Evolutionary conservation across 75 land plant genomes (phyloP).

Genomic region (Azolla pinnata): DNA sequence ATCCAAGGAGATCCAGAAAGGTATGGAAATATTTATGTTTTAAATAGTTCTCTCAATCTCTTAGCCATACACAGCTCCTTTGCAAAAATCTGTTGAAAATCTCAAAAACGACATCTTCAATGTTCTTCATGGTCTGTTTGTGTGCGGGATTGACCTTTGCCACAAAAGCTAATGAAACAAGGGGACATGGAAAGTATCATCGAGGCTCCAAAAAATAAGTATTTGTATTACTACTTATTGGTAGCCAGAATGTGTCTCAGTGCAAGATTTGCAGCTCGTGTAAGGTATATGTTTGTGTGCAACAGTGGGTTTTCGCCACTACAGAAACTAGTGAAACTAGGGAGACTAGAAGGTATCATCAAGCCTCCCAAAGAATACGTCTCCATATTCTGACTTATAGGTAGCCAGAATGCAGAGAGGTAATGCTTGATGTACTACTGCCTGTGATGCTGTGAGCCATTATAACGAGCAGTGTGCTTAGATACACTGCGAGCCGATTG

Average conservation of each 20-base stretch:
- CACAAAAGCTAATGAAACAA: too few relatives aligned
- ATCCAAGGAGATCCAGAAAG: constrained; percentile 86
- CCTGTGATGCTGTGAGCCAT: not conserved
- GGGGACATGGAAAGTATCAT: too few relatives aligned
- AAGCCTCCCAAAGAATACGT: too few relatives aligned
- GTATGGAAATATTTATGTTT: constrained; percentile 21
- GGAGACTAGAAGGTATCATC: not conserved
- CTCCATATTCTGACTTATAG: not conserved
- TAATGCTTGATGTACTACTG: not conserved
- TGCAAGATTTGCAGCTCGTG: too few relatives aligned
- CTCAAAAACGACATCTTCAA: not conserved
- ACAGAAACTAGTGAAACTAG: too few relatives aligned
- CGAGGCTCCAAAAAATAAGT: too few relatives aligned
- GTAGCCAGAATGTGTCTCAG: too few relatives aligned
- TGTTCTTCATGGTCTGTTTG: not conserved
- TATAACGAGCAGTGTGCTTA: not conserved
- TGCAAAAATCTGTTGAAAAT: not conserved
- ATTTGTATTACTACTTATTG: too few relatives aligned
- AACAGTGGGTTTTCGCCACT: too few relatives aligned
- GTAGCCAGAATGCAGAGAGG: not conserved
- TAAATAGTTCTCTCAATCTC: not conserved
- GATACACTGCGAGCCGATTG: too few relatives aligned
- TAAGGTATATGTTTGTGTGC: too few relatives aligned
- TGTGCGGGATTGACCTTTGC: too few relatives aligned
- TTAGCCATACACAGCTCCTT: not conserved